These are phyloP conservation scores for Sporisorium graminicola DNA, from an alignment of 1,284 basidiomycete genomes.

Conservation along the genomic window DNA sequence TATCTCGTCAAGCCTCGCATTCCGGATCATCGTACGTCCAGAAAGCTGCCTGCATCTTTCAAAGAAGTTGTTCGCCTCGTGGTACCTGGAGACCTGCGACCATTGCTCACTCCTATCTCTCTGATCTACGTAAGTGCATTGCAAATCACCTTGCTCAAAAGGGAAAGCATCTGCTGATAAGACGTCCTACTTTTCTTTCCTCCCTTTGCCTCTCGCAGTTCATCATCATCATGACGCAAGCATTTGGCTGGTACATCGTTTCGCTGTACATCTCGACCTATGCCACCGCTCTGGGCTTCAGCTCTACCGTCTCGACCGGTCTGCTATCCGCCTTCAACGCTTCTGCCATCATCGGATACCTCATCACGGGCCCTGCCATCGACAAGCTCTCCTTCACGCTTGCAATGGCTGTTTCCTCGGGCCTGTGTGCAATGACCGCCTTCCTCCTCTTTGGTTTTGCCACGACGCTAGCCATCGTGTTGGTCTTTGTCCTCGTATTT, in stretches of 20 bases:
- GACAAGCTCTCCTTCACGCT: constrained; percentile 41
- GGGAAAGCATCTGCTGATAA: neutral
- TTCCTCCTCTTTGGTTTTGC: constrained; percentile 53
- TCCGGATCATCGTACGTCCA: neutral
- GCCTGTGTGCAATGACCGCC: constrained; percentile 31
- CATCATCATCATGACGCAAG: constrained; percentile 41
- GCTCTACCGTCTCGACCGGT: constrained; percentile 42
- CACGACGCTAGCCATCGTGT: constrained; percentile 37
- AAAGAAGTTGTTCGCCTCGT: constrained; percentile 6
- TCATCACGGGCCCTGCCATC: constrained; percentile 41
- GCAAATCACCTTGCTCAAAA: neutral
- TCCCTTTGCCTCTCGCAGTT: constrained; percentile 5
- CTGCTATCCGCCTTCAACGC: constrained; percentile 62
- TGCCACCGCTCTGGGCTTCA: constrained; percentile 45
- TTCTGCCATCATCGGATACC: constrained; percentile 51
- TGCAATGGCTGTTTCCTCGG: constrained; percentile 41
- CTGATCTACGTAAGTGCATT: constrained; percentile 19
- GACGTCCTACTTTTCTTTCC: neutral
- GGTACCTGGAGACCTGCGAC: constrained; percentile 17
- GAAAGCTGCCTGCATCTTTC: constrained; percentile 4
- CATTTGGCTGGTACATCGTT: constrained; percentile 51
- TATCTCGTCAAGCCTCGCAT: constrained; percentile 32
- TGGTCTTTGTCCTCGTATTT: constrained; percentile 56
- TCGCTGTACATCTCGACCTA: constrained; percentile 57
- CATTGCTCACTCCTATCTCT: constrained; percentile 12